Evolutionary conservation across 768 basidiomycete genomes (phyloP).

Genomic region (Porphyrellus cyaneotinctus): DNA sequence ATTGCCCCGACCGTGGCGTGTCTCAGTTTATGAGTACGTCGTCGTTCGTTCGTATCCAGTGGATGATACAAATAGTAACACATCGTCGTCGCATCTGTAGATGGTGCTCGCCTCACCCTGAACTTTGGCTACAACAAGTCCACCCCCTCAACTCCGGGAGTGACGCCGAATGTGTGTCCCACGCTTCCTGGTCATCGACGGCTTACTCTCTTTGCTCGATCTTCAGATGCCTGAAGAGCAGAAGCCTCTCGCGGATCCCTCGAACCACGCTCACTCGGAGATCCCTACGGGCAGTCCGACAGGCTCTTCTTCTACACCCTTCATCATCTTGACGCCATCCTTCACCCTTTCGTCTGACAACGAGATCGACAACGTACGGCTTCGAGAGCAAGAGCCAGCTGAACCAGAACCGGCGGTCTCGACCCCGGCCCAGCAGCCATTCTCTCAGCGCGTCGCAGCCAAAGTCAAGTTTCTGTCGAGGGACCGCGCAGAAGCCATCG

Average conservation of each 20-base stretch:
- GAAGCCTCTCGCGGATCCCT: constrained; percentile 15
- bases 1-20: constrained; percentile 22
- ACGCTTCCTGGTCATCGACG: neutral
- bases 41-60: neutral
- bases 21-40: constrained; percentile 27
- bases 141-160: neutral
- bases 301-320: constrained; percentile 15
- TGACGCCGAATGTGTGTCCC: constrained; percentile 15
- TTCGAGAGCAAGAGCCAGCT: neutral
- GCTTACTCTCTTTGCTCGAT: neutral
- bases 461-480: constrained; percentile 20
- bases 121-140: constrained; percentile 11
- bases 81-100: neutral
- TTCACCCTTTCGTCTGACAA: constrained; percentile 8
- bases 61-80: neutral
- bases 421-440: neutral
- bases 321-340: constrained; percentile 11
- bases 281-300: constrained; percentile 5
- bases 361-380: neutral
- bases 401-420: neutral
- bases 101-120: constrained; percentile 26
- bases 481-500: constrained; percentile 26
- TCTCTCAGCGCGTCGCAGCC: constrained; percentile 11
- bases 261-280: constrained; percentile 2
- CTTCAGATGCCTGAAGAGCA: constrained; percentile 15